Evolutionary conservation across 352 stramenopile species (phyloP).

Genomic region (Globisporangium cystogenes): DNA sequence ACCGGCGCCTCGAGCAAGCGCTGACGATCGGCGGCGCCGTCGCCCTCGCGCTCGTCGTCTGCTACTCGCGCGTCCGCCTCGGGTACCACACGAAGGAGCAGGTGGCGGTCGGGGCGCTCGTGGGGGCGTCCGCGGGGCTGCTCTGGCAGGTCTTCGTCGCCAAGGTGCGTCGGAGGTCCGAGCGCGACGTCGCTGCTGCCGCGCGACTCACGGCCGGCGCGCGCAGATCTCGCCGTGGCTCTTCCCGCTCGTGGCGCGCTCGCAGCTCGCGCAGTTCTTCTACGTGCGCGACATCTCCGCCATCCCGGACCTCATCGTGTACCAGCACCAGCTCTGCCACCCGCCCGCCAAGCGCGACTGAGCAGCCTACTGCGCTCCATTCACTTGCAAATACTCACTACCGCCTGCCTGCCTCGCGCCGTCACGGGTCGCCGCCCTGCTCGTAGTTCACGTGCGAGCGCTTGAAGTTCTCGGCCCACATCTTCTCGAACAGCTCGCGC

Average conservation of each 20-base stretch:
- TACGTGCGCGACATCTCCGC: conserved; percentile 69
- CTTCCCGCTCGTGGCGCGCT: conserved; percentile 53
- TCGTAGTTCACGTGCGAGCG: conserved; percentile 79
- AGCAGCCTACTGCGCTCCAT: conserved; percentile 2
- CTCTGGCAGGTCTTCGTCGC: conserved; percentile 46
- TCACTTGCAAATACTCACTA: conserved; percentile 13
- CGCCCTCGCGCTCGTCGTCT: conserved; percentile 47
- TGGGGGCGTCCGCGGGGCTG: conserved; percentile 39
- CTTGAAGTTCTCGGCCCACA: conserved; percentile 97
- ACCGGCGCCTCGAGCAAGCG: conserved; percentile 49
- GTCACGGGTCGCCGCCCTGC: not conserved
- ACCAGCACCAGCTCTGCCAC: conserved; percentile 58
- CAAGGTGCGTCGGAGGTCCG: conserved; percentile 15
- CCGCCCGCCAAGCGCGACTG: conserved; percentile 11
- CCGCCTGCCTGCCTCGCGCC: not conserved
- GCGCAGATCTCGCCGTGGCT: conserved; percentile 38
- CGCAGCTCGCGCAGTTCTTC: conserved; percentile 43
- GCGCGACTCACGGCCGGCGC: too few species aligned
- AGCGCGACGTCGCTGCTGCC: too few species aligned
- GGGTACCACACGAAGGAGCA: conserved; percentile 79
- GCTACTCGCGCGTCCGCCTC: conserved; percentile 68
- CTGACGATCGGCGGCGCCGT: conserved; percentile 47
- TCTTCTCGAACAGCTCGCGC: conserved; percentile 94
- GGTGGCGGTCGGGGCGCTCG: conserved; percentile 42
- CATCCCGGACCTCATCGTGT: conserved; percentile 75